Conservation (phyloP, 2,329 filamentous ascomycete species). For the Talaromyces sp. region DNA sequence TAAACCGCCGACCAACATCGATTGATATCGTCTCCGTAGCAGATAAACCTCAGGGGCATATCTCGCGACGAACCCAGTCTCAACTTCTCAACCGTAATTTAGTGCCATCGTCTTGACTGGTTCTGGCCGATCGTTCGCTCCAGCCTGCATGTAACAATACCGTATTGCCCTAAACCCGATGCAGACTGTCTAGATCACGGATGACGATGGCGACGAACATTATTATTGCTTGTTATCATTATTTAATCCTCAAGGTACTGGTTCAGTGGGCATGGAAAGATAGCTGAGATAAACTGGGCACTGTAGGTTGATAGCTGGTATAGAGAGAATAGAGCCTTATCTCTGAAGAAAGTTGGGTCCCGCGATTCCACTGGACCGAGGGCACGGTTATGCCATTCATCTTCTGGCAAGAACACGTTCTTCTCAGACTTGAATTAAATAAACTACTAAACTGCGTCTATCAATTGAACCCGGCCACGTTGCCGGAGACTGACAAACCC, state of each 20-base stretch:
- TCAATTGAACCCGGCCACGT: background rate
- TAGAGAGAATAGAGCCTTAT: background rate
- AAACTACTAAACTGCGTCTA: background rate
- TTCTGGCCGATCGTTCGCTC: background rate
- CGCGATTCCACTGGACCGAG: background rate
- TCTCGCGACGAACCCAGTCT: slow-evolving; percentile 1
- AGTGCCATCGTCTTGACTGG: background rate
- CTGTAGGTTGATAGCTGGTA: background rate
- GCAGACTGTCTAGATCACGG: background rate
- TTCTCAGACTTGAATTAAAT: no score
- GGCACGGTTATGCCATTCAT: no score
- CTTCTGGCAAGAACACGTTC: no score
- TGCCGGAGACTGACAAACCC: background rate
- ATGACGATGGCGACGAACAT: background rate
- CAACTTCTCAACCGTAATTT: background rate
- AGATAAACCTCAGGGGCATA: slow-evolving; percentile 5
- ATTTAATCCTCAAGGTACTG: no score
- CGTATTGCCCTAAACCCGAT: background rate
- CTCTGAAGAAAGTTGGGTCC: background rate
- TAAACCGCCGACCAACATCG: no score
- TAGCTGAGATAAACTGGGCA: no score
- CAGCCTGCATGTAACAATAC: background rate
- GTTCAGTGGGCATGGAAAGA: no score
- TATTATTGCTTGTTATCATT: background rate
- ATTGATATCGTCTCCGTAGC: no score